These are phyloP conservation scores for Botrytis porri DNA, from an alignment of 2,329 filamentous ascomycete genomes.

Conservation along the genomic window DNA sequence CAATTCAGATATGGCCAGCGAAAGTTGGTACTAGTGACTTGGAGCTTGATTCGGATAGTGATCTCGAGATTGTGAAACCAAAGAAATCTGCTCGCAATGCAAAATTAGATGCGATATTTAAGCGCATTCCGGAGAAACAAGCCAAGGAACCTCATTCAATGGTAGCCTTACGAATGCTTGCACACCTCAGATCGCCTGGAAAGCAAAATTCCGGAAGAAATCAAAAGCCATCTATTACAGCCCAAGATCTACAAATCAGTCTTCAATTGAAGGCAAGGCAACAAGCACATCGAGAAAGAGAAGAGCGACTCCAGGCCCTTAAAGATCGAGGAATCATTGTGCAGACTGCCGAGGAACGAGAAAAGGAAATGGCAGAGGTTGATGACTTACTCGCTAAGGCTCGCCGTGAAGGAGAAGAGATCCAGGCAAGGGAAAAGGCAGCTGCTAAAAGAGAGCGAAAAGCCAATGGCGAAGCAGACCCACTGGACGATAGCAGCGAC, in stretches of 20 bases:
- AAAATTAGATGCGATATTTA: slow-evolving; percentile 63
- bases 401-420: slow-evolving; percentile 72
- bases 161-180: slow-evolving; percentile 68
- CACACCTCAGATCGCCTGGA: slow-evolving; percentile 64
- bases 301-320: slow-evolving; percentile 73
- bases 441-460: slow-evolving; percentile 63
- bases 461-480: slow-evolving; percentile 43
- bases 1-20: slow-evolving; percentile 43
- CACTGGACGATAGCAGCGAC: slow-evolving; percentile 52
- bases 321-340: slow-evolving; percentile 76
- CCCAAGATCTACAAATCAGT: slow-evolving; percentile 63
- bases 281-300: slow-evolving; percentile 75
- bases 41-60: slow-evolving; percentile 47
- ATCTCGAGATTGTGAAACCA: slow-evolving; percentile 40
- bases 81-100: slow-evolving; percentile 42
- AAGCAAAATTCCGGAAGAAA: slow-evolving; percentile 47
- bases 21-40: slow-evolving; percentile 40
- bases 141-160: slow-evolving; percentile 62
- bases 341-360: slow-evolving; percentile 82
- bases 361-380: slow-evolving; percentile 75
- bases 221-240: slow-evolving; percentile 59
- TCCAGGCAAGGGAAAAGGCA: slow-evolving; percentile 73
- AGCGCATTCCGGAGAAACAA: slow-evolving; percentile 62
- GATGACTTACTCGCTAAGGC: slow-evolving; percentile 88
- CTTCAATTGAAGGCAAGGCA: slow-evolving; percentile 71